A percentile compares a stretch with the other conserved stretches of the same genome.
Evolutionary conservation across 495 filamentous ascomycete genomes (phyloP).

Genomic region (Aspergillus ellipticus): DNA sequence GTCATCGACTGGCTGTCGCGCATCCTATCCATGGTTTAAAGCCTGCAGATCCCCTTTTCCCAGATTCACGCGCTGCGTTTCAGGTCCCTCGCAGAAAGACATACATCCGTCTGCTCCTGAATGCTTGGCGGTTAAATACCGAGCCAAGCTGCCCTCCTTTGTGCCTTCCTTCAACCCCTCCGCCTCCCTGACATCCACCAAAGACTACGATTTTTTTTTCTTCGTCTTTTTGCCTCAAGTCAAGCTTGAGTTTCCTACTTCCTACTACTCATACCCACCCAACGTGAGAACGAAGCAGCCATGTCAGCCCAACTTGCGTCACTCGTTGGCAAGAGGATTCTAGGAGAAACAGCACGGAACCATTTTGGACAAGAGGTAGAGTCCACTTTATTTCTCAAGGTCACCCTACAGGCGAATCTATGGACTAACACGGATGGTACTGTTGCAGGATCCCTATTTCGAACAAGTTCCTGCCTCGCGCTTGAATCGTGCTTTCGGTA

Average conservation of each 20-base stretch:
- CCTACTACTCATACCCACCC: not conserved
- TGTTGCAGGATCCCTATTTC: conserved; percentile 63
- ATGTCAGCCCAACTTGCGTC: conserved; percentile 55
- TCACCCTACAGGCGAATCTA: not conserved
- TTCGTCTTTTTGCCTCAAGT: not conserved
- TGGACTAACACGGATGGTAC: conserved; percentile 1
- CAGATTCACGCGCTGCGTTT: not conserved
- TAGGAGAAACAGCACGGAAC: conserved; percentile 62
- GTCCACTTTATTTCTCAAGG: not conserved
- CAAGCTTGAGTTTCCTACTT: not conserved
- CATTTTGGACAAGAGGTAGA: conserved; percentile 66
- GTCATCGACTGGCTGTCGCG: not conserved
- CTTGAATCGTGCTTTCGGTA: conserved; percentile 52
- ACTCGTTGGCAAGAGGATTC: conserved; percentile 60
- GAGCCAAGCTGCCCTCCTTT: not conserved
- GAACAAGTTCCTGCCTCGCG: conserved; percentile 68
- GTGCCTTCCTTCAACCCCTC: too few species aligned
- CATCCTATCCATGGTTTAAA: not conserved
- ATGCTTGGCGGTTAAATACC: not conserved
- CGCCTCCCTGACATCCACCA: not conserved
- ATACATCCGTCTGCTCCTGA: not conserved
- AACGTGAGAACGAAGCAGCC: conserved; percentile 1
- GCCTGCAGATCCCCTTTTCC: not conserved
- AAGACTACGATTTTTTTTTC: not conserved
- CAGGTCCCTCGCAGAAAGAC: not conserved